phyloP scores from a whole-genome alignment of 768 basidiomycete species.

The Mycena leptocephala region DNA sequence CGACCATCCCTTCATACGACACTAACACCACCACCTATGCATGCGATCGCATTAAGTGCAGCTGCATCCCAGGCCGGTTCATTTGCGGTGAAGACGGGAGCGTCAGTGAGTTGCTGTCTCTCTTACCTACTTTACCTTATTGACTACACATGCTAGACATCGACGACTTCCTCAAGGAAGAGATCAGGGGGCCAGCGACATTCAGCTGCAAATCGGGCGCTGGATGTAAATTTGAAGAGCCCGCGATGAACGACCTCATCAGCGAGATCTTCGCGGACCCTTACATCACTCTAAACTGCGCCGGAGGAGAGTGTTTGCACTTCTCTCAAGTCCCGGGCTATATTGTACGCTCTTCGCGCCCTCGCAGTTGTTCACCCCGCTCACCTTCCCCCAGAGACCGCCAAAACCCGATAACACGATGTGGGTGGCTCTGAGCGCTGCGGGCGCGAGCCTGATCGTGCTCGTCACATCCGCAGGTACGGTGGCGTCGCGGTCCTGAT shows the following conservation, averaged over 20 bases:
- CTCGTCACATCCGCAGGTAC: constrained; percentile 75
- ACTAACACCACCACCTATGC: constrained; percentile 83
- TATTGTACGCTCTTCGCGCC: constrained; percentile 60
- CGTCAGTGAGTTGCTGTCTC: constrained; percentile 75
- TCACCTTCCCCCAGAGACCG: constrained; percentile 66
- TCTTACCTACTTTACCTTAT: neutral
- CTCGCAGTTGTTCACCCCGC: neutral
- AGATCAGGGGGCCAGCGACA: constrained; percentile 91
- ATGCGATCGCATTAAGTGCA: constrained; percentile 90
- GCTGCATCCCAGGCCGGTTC: constrained; percentile 94
- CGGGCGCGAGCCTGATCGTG: constrained; percentile 84
- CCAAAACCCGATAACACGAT: constrained; percentile 86
- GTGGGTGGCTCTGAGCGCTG: constrained; percentile 90
- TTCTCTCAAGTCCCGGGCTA: constrained; percentile 97
- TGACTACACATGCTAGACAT: constrained; percentile 73
- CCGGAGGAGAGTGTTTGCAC: constrained; percentile 95
- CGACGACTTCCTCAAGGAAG: constrained; percentile 90
- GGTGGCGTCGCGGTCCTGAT: constrained; percentile 19
- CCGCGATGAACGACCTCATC: constrained; percentile 97
- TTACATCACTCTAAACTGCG: constrained; percentile 89
- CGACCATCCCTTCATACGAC: constrained; percentile 66
- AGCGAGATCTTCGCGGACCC: constrained; percentile 94
- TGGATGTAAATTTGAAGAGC: constrained; percentile 94
- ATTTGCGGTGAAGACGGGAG: constrained; percentile 97
- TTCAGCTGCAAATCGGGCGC: constrained; percentile 84